These are phyloP conservation scores for Lactarius sp. DNA, from an alignment of 768 basidiomycete species.

Conservation along the genomic window DNA sequence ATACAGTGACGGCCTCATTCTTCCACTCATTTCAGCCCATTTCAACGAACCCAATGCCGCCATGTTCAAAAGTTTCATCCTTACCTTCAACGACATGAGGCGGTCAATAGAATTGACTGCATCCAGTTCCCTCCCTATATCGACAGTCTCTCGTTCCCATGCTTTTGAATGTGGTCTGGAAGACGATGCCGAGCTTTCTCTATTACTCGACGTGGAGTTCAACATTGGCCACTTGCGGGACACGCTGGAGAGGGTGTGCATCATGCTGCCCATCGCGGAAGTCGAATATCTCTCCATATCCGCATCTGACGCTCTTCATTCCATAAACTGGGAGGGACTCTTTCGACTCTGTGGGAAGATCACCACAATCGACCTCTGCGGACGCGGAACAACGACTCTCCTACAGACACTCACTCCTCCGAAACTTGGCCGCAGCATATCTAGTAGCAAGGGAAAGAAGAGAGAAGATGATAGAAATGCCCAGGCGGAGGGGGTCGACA, in stretches of 20 bases:
- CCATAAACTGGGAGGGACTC: background rate
- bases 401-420: conserved; percentile 10
- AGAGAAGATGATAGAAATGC: background rate
- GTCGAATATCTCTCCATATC: conserved; percentile 8
- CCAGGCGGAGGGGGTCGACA: background rate
- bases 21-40: conserved; percentile 1
- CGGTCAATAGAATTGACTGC: background rate
- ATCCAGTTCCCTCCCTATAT: background rate
- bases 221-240: background rate
- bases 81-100: too few species aligned
- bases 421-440: background rate
- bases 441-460: background rate
- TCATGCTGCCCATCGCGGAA: background rate
- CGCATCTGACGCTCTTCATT: background rate
- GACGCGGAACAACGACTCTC: background rate
- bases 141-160: background rate
- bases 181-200: background rate
- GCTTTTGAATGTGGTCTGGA: background rate
- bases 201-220: background rate
- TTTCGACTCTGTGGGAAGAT: background rate
- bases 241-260: background rate
- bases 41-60: background rate
- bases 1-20: background rate
- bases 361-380: background rate
- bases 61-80: conserved; percentile 2